A percentile compares a stretch with the other conserved stretches of the same genome.
These are phyloP conservation scores for Parietaria judaica DNA, from an alignment of 306 rosid genomes.

Conservation along the genomic window DNA sequence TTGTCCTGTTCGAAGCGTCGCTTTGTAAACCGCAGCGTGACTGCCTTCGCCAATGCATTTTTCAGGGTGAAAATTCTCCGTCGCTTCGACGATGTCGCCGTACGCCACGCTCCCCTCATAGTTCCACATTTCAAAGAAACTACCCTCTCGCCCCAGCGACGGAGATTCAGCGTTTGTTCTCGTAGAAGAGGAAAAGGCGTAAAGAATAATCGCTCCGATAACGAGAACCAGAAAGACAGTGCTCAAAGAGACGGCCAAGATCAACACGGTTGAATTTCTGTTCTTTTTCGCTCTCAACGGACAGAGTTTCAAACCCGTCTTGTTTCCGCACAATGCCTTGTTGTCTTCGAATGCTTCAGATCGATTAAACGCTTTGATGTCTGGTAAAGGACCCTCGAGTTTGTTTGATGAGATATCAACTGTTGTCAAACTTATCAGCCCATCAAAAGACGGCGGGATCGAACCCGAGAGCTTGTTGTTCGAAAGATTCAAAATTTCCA, in stretches of 20 bases:
- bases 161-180: background rate
- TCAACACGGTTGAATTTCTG: background rate
- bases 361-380: conserved; percentile 12
- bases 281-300: background rate
- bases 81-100: conserved; percentile 14
- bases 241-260: background rate
- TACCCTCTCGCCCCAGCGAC: background rate
- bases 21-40: conserved; percentile 18
- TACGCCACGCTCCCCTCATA: conserved; percentile 15
- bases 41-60: conserved; percentile 22
- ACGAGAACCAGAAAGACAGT: background rate
- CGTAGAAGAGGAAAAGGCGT: background rate
- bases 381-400: conserved; percentile 23
- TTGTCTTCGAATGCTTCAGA: conserved; percentile 19
- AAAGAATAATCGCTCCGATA: conserved; percentile 1
- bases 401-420: conserved; percentile 30
- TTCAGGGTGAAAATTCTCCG: conserved; percentile 12
- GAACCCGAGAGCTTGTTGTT: conserved; percentile 33
- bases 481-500: conserved; percentile 35
- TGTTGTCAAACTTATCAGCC: conserved; percentile 18
- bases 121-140: conserved; percentile 14
- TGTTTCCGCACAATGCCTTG: conserved; percentile 7
- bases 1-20: conserved; percentile 13
- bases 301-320: background rate
- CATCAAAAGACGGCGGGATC: conserved; percentile 27